These are phyloP conservation scores for Pichia eremophila DNA, from an alignment of 805 yeast genomes.

Conservation along the genomic window DNA sequence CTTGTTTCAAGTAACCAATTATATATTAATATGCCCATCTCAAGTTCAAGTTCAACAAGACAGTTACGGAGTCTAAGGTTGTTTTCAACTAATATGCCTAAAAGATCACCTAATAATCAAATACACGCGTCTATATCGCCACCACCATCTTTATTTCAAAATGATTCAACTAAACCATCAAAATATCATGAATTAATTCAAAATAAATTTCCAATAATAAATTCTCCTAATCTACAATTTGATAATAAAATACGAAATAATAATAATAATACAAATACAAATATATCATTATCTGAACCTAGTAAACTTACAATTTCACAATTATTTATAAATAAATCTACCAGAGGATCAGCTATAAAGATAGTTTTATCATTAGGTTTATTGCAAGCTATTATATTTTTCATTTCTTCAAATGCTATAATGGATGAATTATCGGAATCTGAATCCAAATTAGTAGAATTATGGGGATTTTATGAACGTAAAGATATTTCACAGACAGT, in stretches of 20 bases:
- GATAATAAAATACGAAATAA: no score
- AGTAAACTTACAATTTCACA: background rate
- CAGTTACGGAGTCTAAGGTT: no score
- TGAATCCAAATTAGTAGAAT: slow-evolving; percentile 5
- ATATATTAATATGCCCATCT: no score
- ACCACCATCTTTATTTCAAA: background rate
- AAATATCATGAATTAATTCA: background rate
- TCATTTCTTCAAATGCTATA: background rate
- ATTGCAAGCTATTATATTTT: background rate
- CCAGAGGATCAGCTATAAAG: background rate
- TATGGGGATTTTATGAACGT: slow-evolving; percentile 11
- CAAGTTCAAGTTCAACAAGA: no score
- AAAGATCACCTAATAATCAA: no score
- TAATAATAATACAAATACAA: no score
- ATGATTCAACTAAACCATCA: background rate
- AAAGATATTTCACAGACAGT: slow-evolving; percentile 16
- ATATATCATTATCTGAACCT: background rate
- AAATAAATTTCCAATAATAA: no score
- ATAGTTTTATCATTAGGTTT: background rate
- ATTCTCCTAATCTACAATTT: no score
- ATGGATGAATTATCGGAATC: slow-evolving; percentile 1
- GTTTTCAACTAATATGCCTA: no score
- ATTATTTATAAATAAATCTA: slow-evolving; percentile 4
- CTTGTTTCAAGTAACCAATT: no score
- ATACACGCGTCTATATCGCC: background rate